Base-by-base conservation (phyloP, 1,284 basidiomycete genomes). In the Kalmanozyma brasiliensis region DNA sequence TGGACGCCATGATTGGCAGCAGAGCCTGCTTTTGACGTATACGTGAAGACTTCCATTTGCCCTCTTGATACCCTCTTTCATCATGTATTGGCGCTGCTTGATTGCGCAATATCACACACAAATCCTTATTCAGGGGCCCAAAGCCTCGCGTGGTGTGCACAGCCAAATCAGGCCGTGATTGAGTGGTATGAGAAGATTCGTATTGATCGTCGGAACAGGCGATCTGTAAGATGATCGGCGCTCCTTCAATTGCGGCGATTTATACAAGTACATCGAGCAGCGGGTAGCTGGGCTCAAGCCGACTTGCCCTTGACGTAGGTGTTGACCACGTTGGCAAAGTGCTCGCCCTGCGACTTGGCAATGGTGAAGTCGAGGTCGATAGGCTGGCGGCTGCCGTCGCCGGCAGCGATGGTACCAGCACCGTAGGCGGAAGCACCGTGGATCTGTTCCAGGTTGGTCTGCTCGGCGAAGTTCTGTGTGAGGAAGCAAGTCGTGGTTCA, bases 1-100 rank as follows among this genome's bases (percentile, higher is more conserved):
- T 82, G 79, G 79, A 64, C 77, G 19, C 79, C 79, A 3, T 81
- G 57, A 41, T 36, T 20, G 37, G 14, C 37, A 43, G 13, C 24
- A 16, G 16, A 11, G 4, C n/a, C 8, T 34, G 16, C 35, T 33
- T 29, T 23, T n/a, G n/a, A n/a, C 34, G 11, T 33, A 37, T 23
- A 13, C 26, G 26, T 16, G 23, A 16, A n/a, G 1, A 20, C n/a
- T 30, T 32, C 14, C n/a, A 30, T 17, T 33, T 23, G 17, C 33
- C 8, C 41, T 1, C 23, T 59, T 42, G 49, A 59, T 59, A 51
- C 56, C 56, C 56, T 52, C 34, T 20, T 38, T 46, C n/a, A 47
- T 59, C 49, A 37, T 38, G 24, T 22, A 32, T 30, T 26, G 19
- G 42, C 30, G 29, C 17, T 43, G 20, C 23, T 14, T 42, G 10